Evolutionary conservation across 129 eudicot genomes (phyloP).

Genomic region (Helianthus tuberosus): DNA sequence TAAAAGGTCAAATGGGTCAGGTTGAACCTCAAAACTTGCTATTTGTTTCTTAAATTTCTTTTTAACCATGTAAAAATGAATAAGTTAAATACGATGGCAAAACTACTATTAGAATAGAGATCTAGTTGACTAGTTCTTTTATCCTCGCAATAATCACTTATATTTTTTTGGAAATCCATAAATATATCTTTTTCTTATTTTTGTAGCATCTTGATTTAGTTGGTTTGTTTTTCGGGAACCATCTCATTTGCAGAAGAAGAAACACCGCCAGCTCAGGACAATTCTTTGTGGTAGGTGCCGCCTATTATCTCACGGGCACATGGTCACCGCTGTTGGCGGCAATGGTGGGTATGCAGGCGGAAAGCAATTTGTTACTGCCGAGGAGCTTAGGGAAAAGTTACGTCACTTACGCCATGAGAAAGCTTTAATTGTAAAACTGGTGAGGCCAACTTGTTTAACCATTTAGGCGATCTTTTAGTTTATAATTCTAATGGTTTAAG

Average conservation of each 20-base stretch:
- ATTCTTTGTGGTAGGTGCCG: constrained; percentile 92
- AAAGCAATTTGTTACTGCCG: constrained; percentile 94
- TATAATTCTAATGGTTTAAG: constrained; percentile 19
- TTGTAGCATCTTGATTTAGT: constrained; percentile 16
- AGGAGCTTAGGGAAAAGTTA: constrained; percentile 90
- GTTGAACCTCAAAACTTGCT: neutral
- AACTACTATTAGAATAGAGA: neutral
- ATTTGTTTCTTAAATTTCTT: neutral
- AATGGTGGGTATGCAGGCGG: constrained; percentile 99
- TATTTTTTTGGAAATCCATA: neutral
- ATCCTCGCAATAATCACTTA: constrained; percentile 9
- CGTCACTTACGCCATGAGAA: constrained; percentile 87
- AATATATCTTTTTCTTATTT: neutral
- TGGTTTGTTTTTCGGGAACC: constrained; percentile 8
- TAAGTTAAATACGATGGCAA: neutral
- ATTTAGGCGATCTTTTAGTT: neutral
- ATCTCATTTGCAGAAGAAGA: constrained; percentile 77
- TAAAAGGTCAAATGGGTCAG: neutral
- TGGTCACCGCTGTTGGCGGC: constrained; percentile 99
- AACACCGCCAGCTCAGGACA: constrained; percentile 78
- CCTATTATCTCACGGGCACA: constrained; percentile 90
- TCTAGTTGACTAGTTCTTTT: too few species aligned
- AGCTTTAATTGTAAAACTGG: constrained; percentile 93
- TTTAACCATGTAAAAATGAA: neutral
- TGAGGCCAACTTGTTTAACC: constrained; percentile 21